Percentiles rank a stretch among this genome's conserved stretches.
These are phyloP conservation scores for Babesia ovata DNA, from an alignment of 169 alveolate species.

Conservation along the genomic window DNA sequence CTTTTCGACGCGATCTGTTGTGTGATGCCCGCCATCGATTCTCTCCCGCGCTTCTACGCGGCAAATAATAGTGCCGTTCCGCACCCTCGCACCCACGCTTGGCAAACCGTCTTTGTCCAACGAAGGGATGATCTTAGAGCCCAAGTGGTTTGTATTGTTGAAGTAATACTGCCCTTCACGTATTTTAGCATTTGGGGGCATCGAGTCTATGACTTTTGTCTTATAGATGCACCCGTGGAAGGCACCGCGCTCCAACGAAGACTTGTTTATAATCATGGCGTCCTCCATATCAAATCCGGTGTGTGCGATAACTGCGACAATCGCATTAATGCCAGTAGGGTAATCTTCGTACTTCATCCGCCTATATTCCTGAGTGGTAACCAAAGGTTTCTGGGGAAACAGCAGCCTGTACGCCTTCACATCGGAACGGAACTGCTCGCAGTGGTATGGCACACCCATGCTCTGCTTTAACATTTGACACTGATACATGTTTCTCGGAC, in stretches of 20 bases:
- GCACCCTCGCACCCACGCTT: slow-evolving; percentile 73
- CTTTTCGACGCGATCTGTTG: slow-evolving; percentile 58
- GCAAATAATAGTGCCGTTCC: slow-evolving; percentile 74
- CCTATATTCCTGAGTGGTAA: slow-evolving; percentile 92
- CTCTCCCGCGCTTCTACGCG: slow-evolving; percentile 69
- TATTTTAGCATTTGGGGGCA: slow-evolving; percentile 23
- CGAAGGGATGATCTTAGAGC: slow-evolving; percentile 32
- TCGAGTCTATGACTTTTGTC: slow-evolving; percentile 84
- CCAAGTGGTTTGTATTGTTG: slow-evolving; percentile 39
- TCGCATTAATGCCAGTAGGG: slow-evolving; percentile 99
- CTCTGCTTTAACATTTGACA: slow-evolving; percentile 99
- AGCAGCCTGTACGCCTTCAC: slow-evolving; percentile 91
- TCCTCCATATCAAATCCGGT: slow-evolving; percentile 99
- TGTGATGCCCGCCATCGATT: slow-evolving; percentile 38
- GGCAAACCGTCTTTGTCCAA: slow-evolving; percentile 85
- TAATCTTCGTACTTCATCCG: slow-evolving; percentile 93
- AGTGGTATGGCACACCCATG: slow-evolving; percentile 98
- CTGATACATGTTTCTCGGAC: slow-evolving; percentile 98
- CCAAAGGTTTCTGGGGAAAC: slow-evolving; percentile 98
- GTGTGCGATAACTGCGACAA: slow-evolving; percentile 98
- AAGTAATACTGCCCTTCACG: slow-evolving; percentile 49
- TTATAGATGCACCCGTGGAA: slow-evolving; percentile 97
- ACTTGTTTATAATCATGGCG: slow-evolving; percentile 98
- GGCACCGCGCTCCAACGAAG: slow-evolving; percentile 98
- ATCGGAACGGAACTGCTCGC: slow-evolving; percentile 93